Conservation (phyloP, 176 grass and related monocot genomes). For the Oryza glaberrima region DNA sequence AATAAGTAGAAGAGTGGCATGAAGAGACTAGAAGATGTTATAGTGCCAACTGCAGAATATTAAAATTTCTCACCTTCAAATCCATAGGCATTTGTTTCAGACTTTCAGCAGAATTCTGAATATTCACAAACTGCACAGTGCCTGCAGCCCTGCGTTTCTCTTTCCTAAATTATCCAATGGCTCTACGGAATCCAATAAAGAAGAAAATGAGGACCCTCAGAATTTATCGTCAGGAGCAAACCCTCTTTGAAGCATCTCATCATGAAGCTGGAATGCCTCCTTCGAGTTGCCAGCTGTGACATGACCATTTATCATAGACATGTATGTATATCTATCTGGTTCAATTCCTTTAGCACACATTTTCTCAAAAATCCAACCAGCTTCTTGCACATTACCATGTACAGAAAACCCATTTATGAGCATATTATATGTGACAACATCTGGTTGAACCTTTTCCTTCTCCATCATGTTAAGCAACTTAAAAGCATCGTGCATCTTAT, state of each 20-base stretch:
- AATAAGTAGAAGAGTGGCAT: neutral
- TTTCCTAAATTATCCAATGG: neutral
- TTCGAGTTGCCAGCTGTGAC: slow-evolving; percentile 71
- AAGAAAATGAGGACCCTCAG: slow-evolving; percentile 41
- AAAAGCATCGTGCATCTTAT: slow-evolving; percentile 71
- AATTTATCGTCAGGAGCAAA: slow-evolving; percentile 91
- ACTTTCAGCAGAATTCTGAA: neutral
- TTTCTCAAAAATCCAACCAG: slow-evolving; percentile 70
- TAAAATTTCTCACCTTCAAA: slow-evolving; percentile 44
- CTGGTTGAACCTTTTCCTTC: slow-evolving; percentile 60
- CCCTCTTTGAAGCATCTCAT: slow-evolving; percentile 92
- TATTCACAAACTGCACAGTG: neutral
- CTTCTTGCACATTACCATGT: slow-evolving; percentile 71
- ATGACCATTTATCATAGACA: slow-evolving; percentile 87
- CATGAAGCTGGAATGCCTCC: slow-evolving; percentile 83
- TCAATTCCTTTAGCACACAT: slow-evolving; percentile 63
- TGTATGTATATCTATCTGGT: slow-evolving; percentile 91
- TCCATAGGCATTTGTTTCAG: slow-evolving; percentile 2
- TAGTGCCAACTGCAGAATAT: neutral
- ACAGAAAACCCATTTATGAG: slow-evolving; percentile 74
- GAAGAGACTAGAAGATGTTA: slow-evolving; percentile 3
- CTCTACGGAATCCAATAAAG: neutral
- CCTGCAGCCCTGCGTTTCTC: slow-evolving; percentile 23
- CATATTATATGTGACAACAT: slow-evolving; percentile 83
- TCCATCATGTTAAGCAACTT: slow-evolving; percentile 83